Evolutionary conservation across 129 eudicot species (phyloP).

Genomic region (Arctium minus): DNA sequence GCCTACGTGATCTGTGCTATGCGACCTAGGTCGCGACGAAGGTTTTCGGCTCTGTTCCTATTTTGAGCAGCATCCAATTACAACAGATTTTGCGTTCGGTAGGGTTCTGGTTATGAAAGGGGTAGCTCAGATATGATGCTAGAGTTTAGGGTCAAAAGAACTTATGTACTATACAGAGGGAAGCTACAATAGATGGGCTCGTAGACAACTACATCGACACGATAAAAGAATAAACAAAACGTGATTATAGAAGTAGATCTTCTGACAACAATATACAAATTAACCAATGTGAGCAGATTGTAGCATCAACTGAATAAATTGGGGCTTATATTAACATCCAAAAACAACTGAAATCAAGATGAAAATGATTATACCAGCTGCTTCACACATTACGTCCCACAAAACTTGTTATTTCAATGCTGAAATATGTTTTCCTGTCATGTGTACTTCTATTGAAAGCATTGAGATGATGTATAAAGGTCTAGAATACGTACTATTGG

Average conservation of each 20-base stretch:
- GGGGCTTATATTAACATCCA: background rate
- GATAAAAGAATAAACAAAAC: background rate
- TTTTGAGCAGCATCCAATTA: too few relatives aligned
- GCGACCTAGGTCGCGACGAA: too few relatives aligned
- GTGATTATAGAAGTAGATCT: slow-evolving; percentile 5
- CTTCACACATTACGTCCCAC: background rate
- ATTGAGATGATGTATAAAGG: background rate
- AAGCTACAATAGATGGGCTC: background rate
- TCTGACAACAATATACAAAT: background rate
- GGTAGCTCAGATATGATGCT: background rate
- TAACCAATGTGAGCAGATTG: background rate
- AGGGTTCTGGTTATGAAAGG: background rate
- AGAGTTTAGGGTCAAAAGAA: background rate
- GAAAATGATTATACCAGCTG: background rate
- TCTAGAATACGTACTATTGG: slow-evolving; percentile 49
- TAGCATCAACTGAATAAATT: background rate
- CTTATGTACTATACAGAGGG: background rate
- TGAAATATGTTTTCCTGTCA: background rate
- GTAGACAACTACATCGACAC: background rate
- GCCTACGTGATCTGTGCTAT: too few relatives aligned
- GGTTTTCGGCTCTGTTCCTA: too few relatives aligned
- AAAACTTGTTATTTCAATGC: background rate
- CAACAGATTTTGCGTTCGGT: too few relatives aligned
- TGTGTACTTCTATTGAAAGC: background rate
- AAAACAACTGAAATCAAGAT: background rate